These are phyloP conservation scores for Xylaria sp. DNA, from an alignment of 2,329 filamentous ascomycete genomes.

Conservation along the genomic window DNA sequence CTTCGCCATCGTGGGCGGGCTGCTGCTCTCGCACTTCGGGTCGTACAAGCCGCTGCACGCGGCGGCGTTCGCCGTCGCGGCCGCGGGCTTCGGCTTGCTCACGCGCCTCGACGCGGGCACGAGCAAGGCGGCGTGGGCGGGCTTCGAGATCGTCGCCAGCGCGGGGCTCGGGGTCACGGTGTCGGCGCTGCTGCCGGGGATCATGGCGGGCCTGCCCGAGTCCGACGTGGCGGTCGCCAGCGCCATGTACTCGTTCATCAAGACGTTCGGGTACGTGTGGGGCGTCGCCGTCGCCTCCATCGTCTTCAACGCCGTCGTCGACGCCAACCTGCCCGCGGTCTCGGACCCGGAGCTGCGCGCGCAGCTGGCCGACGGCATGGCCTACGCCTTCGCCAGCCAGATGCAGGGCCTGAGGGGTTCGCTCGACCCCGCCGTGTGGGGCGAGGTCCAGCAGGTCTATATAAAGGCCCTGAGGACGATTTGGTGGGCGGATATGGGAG, in stretches of 20 bases:
- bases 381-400: too few species aligned
- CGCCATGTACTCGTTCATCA: conserved; percentile 41
- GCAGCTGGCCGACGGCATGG: too few species aligned
- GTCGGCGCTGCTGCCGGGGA: conserved; percentile 40
- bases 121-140: conserved; percentile 38
- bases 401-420: too few species aligned
- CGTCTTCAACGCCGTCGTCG: conserved; percentile 35
- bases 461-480: too few species aligned
- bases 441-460: too few species aligned
- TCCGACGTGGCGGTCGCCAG: conserved; percentile 34
- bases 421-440: too few species aligned
- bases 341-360: too few species aligned
- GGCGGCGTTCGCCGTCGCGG: conserved; percentile 32
- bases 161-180: conserved; percentile 43
- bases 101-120: conserved; percentile 38
- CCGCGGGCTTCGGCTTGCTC: conserved; percentile 41
- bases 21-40: conserved; percentile 32
- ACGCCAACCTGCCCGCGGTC: background rate
- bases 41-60: conserved; percentile 27
- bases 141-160: conserved; percentile 41
- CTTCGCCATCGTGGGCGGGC: conserved; percentile 18
- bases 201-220: conserved; percentile 38
- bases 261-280: conserved; percentile 43
- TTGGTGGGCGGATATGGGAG: too few species aligned
- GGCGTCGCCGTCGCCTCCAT: conserved; percentile 43